Evolutionary conservation across 345 rosid species (phyloP).

Genomic region (Citrus trifoliata): DNA sequence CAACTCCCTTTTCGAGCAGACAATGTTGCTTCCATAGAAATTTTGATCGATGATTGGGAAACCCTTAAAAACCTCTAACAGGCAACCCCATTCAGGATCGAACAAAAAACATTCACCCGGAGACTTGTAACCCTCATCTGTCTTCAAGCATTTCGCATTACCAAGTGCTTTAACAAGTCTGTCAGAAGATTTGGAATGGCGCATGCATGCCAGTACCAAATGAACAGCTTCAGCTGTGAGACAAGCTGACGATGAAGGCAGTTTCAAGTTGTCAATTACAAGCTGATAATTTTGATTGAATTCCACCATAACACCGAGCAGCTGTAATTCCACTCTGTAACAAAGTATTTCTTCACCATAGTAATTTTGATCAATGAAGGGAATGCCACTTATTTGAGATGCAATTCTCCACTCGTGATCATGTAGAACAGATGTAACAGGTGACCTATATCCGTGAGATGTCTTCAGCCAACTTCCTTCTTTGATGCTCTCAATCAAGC

Average conservation of each 20-base stretch:
- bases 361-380: conserved; percentile 39
- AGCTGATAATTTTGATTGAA: conserved; percentile 30
- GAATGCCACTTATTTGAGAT: conserved; percentile 45
- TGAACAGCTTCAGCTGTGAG: conserved; percentile 42
- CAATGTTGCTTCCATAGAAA: conserved; percentile 38
- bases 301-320: conserved; percentile 54
- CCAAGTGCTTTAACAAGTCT: conserved; percentile 24
- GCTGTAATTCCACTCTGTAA: conserved; percentile 44
- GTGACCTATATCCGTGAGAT: conserved; percentile 35
- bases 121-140: conserved; percentile 39
- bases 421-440: conserved; percentile 49
- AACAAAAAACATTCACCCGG: conserved; percentile 53
- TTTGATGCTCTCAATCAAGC: conserved; percentile 40
- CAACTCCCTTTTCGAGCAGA: conserved; percentile 35
- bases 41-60: conserved; percentile 42
- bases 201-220: conserved; percentile 44
- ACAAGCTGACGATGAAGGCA: conserved; percentile 1
- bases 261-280: conserved; percentile 40
- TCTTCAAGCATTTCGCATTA: conserved; percentile 42
- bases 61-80: conserved; percentile 43
- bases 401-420: conserved; percentile 52
- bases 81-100: conserved; percentile 53
- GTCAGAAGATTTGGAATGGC: not conserved
- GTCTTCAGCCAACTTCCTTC: conserved; percentile 50
- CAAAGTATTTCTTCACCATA: conserved; percentile 35